Evolutionary conservation across 495 filamentous ascomycete species (phyloP), one percentile per base, ranked within the genome.

Genomic region (Acidomyces sp.): DNA sequence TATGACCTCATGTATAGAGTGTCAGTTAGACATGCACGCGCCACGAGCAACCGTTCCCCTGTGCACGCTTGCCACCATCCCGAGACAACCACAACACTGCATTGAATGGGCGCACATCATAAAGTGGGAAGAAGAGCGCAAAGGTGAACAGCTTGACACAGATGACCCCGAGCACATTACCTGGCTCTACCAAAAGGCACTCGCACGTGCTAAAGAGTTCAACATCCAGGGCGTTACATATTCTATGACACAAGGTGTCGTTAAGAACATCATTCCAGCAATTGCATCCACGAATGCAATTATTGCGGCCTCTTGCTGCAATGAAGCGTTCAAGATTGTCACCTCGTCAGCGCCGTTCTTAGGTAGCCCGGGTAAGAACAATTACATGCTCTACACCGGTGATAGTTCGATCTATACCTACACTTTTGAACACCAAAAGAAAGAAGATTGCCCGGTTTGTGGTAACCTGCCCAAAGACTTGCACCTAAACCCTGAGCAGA

Each of bases 301-400:
- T 37, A 82, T 99, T 47, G 92, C 92, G 2, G 92, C 87, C 2
- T 77, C 78, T 27, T 95, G 87, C 54, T 96, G 90, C 53, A 96
- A 93, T 34, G 92, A 99, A 62, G 88, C 87, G 7, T 70, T 95
- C 62, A 99, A 99, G 64, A 85, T 99, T 48, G 78, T 77, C 19
- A 92, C 85, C 27, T 71, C 66, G 31, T 74, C 73, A 41, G 88
- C 87, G 33, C 84, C 90, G 0, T 78, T 71, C 42, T 71, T 96
- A 0, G 75, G 62, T 7, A 35, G 42, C 13, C 61, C 59, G 15
- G 60, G 38, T 13, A 45, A 34, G n/a, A 56, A 82, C 48, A 99
- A 92, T 56, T 99, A 99, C 60, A 96, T 96, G 87, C 93, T 94
- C 84, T 99, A 96, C 62, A 93, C 78, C 21, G 92, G 92, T 26